Conservation (phyloP, 768 basidiomycete genomes). For the Mycena floridula region DNA sequence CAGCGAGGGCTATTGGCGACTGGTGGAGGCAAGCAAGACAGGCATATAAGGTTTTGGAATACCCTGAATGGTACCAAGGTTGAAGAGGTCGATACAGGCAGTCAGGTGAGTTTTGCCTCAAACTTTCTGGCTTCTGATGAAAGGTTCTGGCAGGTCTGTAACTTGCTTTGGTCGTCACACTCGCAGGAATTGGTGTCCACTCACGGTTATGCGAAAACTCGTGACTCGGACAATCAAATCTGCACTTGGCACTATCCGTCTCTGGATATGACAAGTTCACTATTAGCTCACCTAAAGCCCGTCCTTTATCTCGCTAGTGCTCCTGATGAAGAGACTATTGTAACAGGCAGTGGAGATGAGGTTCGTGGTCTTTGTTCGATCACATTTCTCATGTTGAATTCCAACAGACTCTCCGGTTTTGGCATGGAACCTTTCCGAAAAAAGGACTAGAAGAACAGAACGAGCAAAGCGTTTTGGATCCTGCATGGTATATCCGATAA, state of each 20-base stretch:
- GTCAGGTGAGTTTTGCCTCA: constrained; percentile 44
- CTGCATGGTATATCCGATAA: no score
- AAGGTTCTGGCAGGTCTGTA: constrained; percentile 61
- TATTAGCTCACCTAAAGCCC: constrained; percentile 67
- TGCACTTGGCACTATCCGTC: constrained; percentile 69
- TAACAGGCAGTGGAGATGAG: constrained; percentile 72
- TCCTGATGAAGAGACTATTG: constrained; percentile 73
- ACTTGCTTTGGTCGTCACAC: constrained; percentile 68
- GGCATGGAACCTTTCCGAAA: constrained; percentile 63
- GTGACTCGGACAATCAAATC: constrained; percentile 66
- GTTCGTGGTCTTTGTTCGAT: no score
- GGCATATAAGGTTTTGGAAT: constrained; percentile 78
- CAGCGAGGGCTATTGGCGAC: constrained; percentile 66
- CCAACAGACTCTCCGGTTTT: constrained; percentile 74
- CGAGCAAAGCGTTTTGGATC: no score
- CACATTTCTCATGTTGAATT: no score
- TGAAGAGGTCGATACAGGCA: constrained; percentile 65
- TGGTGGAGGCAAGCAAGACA: constrained; percentile 76
- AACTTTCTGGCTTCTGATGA: neutral
- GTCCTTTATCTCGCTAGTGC: constrained; percentile 71
- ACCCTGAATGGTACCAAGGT: constrained; percentile 57
- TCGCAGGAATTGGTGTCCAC: constrained; percentile 77
- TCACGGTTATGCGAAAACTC: constrained; percentile 69
- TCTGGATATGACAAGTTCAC: constrained; percentile 63
- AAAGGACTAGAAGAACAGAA: no score